Evolutionary conservation across 768 basidiomycete species (phyloP), one percentile per base, ranked within the genome.

Genomic region (Russula earlei): DNA sequence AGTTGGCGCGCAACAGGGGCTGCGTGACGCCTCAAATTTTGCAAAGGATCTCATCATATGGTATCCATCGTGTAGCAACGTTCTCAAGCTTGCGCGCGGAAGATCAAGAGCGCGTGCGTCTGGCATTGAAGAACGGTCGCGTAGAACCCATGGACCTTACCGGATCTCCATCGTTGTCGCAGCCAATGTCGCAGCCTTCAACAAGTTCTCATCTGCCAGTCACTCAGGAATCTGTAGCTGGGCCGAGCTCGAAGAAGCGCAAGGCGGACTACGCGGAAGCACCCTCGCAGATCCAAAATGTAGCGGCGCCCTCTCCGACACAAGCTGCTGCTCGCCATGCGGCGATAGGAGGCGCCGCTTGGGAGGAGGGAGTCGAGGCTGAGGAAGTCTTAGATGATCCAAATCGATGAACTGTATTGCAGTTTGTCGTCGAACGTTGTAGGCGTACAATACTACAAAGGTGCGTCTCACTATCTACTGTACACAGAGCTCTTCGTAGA

Each of bases 371-470:
- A 33, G 29, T 58, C 29, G 41, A 59, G 12, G 25, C 54, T 29
- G 25, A 62, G 19, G 59, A 50, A 34, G 33, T 59, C 8, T 45
- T 53, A 20, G 57, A 54, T 25, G 38, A 63, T n/a, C n/a, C 59
- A 59, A 37, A 66, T 58, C 17, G 88, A 91, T 56, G 89, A 92
- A 67, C 67, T 89, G 20, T 89, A 85, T 65, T 77, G 81, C 41
- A 73, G 70, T 14, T 49, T 83, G 64, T 67, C 67, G 3, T 77
- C 84, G 0, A 82, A 77, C 45, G 79, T 91, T 10, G 91, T 93
- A 0, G 91, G 91, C 0, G 73, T 93, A 14, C 88, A 90, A 65
- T 91, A 93, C 64, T 93, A 93, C 65, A 73, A 73, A 65, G 85
- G 85, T 80, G 33, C 1, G 68, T 61, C 2, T 47, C 49, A 29